Conservation (phyloP, 371 early-diverging fungal species). For the Mortierella sp. region DNA sequence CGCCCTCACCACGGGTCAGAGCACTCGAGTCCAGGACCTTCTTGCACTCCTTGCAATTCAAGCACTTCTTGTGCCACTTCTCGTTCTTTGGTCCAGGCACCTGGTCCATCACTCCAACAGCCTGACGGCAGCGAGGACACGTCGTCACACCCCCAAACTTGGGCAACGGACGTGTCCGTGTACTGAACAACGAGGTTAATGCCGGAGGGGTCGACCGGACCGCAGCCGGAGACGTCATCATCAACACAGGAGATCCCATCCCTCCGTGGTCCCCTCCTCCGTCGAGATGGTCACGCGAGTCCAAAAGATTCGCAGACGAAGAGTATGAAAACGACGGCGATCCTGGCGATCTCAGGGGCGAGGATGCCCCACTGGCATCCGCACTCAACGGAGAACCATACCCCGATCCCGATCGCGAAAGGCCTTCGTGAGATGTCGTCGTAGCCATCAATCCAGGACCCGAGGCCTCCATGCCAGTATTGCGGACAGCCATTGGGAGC, state of each 20-base stretch:
- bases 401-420: conserved; percentile 28
- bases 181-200: conserved; percentile 51
- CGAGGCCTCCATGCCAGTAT: conserved; percentile 20
- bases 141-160: conserved; percentile 68
- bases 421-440: background rate
- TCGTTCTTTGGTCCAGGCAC: conserved; percentile 68
- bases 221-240: conserved; percentile 45
- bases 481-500: conserved; percentile 19
- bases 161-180: conserved; percentile 56
- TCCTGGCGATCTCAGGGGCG: conserved; percentile 29
- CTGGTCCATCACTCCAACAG: conserved; percentile 70
- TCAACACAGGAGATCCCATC: conserved; percentile 24
- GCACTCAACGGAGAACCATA: conserved; percentile 19
- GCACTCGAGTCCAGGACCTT: conserved; percentile 73
- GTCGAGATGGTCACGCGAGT: conserved; percentile 4
- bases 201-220: conserved; percentile 29
- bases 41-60: conserved; percentile 64
- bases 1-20: conserved; percentile 59
- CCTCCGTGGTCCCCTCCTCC: background rate
- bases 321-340: conserved; percentile 21
- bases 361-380: conserved; percentile 18
- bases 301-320: background rate
- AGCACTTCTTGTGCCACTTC: conserved; percentile 75
- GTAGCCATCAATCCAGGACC: conserved; percentile 30
- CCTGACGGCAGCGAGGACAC: conserved; percentile 66